phyloP scores from a whole-genome alignment of 2,329 filamentous ascomycete genomes.

The Colletotrichum salicis region DNA sequence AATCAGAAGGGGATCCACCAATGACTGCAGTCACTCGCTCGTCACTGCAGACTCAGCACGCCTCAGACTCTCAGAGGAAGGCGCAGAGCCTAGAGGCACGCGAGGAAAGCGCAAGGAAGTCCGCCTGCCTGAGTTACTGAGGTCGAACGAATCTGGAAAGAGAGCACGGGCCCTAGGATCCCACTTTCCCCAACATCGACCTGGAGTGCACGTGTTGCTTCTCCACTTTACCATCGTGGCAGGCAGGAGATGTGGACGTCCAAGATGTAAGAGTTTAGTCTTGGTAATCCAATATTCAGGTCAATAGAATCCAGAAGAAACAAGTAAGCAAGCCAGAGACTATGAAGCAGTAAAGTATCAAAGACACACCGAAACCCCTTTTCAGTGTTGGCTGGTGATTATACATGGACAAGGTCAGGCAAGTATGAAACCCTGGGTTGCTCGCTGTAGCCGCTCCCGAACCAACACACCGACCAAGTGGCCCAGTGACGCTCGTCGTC shows the following conservation, averaged over 20 bases:
- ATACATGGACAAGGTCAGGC: neutral
- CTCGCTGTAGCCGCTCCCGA: neutral
- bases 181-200: neutral
- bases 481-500: conserved; percentile 12
- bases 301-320: neutral
- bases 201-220: neutral
- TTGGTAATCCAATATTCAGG: neutral
- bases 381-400: neutral
- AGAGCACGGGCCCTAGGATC: neutral
- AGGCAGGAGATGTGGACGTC: neutral
- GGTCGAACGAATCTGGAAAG: neutral
- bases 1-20: neutral
- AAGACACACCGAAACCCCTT: neutral
- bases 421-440: neutral
- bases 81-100: neutral
- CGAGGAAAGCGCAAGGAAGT: too few species aligned
- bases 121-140: neutral
- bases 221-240: neutral
- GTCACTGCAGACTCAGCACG: neutral
- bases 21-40: neutral
- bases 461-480: conserved; percentile 8
- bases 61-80: neutral
- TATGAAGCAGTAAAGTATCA: neutral
- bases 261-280: neutral
- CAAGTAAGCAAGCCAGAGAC: neutral